A percentile compares a stretch with the other conserved stretches of the same genome.
phyloP scores from a whole-genome alignment of 2,329 filamentous ascomycete genomes.

The Phoma sp. region DNA sequence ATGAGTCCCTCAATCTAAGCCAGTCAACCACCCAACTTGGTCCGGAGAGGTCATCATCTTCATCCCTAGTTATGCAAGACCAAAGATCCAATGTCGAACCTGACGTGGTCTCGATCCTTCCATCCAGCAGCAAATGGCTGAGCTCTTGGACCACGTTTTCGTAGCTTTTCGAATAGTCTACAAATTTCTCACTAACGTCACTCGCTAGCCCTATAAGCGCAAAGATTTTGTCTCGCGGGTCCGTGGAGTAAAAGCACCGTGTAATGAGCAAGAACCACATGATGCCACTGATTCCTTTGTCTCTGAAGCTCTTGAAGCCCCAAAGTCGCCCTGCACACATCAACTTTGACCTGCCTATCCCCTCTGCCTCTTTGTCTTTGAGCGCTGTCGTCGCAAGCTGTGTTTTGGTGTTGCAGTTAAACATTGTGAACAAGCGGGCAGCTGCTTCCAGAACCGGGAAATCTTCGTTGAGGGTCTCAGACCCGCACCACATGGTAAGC shows the following conservation, averaged over 20 bases:
- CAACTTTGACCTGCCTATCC: background rate
- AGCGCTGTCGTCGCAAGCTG: background rate
- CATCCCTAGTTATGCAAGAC: background rate
- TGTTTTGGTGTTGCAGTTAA: background rate
- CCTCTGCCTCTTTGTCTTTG: background rate
- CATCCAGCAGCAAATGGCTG: background rate
- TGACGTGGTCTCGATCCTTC: background rate
- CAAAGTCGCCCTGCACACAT: background rate
- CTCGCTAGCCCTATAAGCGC: slow-evolving; percentile 8
- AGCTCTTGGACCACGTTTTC: background rate
- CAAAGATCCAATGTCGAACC: background rate
- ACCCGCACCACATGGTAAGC: background rate
- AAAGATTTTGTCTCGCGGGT: slow-evolving; percentile 11
- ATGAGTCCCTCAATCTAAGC: background rate
- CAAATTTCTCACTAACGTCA: background rate
- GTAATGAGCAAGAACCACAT: background rate
- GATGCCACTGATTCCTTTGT: background rate
- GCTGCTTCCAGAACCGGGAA: background rate
- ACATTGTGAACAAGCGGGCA: background rate
- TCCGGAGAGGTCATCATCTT: background rate
- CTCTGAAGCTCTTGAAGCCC: background rate
- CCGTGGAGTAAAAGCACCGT: slow-evolving; percentile 6
- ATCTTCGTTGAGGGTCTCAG: background rate
- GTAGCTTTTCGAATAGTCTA: background rate
- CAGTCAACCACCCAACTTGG: background rate